Evolutionary conservation across 495 filamentous ascomycete species (phyloP).

Genomic region (Trichoderma orchidacearum): DNA sequence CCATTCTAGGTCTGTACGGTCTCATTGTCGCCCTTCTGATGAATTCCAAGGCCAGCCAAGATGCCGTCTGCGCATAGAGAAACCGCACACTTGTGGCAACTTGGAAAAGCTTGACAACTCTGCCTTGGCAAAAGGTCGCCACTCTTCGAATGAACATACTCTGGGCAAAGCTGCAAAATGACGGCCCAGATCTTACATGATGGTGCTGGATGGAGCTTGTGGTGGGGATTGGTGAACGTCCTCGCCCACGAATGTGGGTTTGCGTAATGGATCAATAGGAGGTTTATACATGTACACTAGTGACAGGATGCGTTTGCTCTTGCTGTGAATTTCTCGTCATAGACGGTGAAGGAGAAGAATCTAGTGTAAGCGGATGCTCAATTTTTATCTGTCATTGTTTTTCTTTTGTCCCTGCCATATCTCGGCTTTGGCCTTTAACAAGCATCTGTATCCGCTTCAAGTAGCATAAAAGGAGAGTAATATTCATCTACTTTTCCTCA

Average conservation of each 20-base stretch:
- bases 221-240: not conserved
- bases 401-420: not conserved
- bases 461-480: too few relatives aligned
- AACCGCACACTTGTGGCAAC: not conserved
- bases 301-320: not conserved
- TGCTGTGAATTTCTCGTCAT: not conserved
- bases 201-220: not conserved
- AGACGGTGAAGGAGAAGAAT: not conserved
- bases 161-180: not conserved
- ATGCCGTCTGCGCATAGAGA: conserved; percentile 23
- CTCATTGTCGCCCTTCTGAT: conserved; percentile 97
- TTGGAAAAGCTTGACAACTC: not conserved
- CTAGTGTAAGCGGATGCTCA: conserved; percentile 1
- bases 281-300: not conserved
- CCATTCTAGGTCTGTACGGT: conserved; percentile 71
- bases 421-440: too few relatives aligned
- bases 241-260: not conserved
- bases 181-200: not conserved
- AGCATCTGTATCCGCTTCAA: too few relatives aligned
- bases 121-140: not conserved
- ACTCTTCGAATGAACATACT: not conserved
- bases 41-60: conserved; percentile 70
- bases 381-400: not conserved
- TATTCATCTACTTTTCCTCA: not conserved
- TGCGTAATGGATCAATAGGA: not conserved